These are phyloP conservation scores for Eucommia ulmoides DNA, from an alignment of 257 asterid species.

Conservation along the genomic window DNA sequence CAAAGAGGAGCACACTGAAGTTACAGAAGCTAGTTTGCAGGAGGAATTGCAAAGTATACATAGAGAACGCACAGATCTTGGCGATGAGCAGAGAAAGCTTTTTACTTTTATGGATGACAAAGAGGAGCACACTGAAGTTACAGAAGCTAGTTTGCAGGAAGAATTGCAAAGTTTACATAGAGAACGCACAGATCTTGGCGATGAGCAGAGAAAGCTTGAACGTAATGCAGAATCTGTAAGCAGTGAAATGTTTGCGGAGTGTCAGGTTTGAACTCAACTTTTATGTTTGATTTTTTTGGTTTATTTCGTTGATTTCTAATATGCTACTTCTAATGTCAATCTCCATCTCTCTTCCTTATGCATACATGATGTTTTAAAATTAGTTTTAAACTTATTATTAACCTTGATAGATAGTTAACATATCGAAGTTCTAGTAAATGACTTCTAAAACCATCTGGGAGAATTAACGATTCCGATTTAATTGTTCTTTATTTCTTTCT, in stretches of 20 bases:
- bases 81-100: constrained; percentile 63
- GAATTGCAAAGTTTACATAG: constrained; percentile 47
- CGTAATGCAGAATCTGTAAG: constrained; percentile 85
- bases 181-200: constrained; percentile 58
- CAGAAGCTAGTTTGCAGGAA: constrained; percentile 47
- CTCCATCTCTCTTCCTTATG: too few species aligned
- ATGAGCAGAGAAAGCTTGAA: constrained; percentile 72
- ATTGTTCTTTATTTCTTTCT: too few species aligned
- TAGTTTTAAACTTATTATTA: too few species aligned
- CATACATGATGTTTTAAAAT: too few species aligned
- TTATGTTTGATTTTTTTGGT: neutral
- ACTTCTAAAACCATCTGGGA: too few species aligned
- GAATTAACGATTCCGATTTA: too few species aligned
- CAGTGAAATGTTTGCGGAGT: constrained; percentile 86
- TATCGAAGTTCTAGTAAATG: too few species aligned
- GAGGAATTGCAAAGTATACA: constrained; percentile 52
- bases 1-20: constrained; percentile 10
- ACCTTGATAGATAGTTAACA: too few species aligned
- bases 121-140: constrained; percentile 23
- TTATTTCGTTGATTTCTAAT: constrained; percentile 14
- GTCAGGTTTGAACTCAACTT: constrained; percentile 47
- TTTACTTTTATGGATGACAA: too few species aligned
- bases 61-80: constrained; percentile 57
- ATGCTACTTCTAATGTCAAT: too few species aligned
- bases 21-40: constrained; percentile 37